phyloP scores from a whole-genome alignment of 306 rosid species.

The Glycine tomentella region DNA sequence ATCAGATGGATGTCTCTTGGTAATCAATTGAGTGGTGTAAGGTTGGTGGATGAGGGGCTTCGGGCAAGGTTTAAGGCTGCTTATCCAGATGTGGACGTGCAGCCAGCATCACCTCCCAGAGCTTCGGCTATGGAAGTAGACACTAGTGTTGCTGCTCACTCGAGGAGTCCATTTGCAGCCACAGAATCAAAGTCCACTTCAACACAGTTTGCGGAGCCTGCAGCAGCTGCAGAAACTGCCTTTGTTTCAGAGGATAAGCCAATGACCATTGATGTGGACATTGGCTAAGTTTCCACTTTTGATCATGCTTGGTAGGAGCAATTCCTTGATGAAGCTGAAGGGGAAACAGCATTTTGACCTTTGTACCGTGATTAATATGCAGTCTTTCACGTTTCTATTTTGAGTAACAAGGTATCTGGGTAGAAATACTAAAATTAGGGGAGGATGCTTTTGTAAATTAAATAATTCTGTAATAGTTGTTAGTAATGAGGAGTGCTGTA shows the following conservation, averaged over 20 bases:
- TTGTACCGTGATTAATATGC: slow-evolving; percentile 9
- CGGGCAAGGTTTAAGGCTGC: slow-evolving; percentile 98
- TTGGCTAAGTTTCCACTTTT: slow-evolving; percentile 48
- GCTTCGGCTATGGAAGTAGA: slow-evolving; percentile 83
- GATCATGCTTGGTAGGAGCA: slow-evolving; percentile 23
- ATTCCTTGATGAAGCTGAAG: slow-evolving; percentile 22
- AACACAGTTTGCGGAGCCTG: slow-evolving; percentile 59
- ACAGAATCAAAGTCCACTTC: slow-evolving; percentile 59
- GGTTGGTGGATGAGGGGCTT: slow-evolving; percentile 94
- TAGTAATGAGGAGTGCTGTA: too few species aligned
- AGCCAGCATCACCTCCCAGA: slow-evolving; percentile 90
- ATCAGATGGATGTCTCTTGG: slow-evolving; percentile 99
- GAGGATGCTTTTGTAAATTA: slow-evolving; percentile 35
- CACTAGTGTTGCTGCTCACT: slow-evolving; percentile 58
- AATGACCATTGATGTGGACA: slow-evolving; percentile 61
- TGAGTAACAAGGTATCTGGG: slow-evolving; percentile 26
- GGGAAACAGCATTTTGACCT: slow-evolving; percentile 37
- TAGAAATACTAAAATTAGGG: slow-evolving; percentile 23
- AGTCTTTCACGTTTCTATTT: background rate
- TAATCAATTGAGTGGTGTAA: slow-evolving; percentile 87
- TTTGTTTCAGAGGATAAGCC: slow-evolving; percentile 62
- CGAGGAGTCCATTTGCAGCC: slow-evolving; percentile 63
- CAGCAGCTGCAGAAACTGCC: slow-evolving; percentile 58
- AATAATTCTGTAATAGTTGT: slow-evolving; percentile 10
- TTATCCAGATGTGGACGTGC: slow-evolving; percentile 94